A percentile compares a stretch with the other conserved stretches of the same genome.
Conservation (phyloP, 208 protist genomes). For the Crithidia brevicula region DNA sequence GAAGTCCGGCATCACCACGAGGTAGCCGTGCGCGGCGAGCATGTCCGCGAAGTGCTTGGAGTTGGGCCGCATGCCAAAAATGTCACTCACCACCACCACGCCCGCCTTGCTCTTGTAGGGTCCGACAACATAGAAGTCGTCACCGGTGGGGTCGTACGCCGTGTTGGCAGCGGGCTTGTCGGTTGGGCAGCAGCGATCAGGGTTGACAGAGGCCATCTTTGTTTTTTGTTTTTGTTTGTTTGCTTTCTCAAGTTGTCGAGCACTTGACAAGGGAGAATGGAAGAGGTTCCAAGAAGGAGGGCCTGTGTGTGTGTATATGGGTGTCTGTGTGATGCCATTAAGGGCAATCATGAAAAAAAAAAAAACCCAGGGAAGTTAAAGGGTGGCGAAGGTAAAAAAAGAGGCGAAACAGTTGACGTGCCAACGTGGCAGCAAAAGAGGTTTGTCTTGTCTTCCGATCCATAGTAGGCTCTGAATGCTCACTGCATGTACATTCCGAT, state of each 20-base stretch:
- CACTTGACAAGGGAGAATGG: too few relatives aligned
- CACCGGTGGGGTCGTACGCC: conserved; percentile 30
- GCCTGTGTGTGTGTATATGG: too few relatives aligned
- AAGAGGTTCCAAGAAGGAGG: too few relatives aligned
- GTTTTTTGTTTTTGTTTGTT: neutral
- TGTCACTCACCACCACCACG: conserved; percentile 53
- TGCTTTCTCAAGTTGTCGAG: too few relatives aligned
- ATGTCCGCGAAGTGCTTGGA: conserved; percentile 50
- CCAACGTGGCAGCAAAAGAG: too few relatives aligned
- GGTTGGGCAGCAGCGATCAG: conserved; percentile 54
- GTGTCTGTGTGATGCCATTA: too few relatives aligned
- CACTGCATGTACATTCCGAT: too few relatives aligned
- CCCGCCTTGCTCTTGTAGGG: conserved; percentile 43
- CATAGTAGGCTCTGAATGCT: too few relatives aligned
- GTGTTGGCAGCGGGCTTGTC: conserved; percentile 29
- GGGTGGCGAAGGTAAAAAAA: neutral
- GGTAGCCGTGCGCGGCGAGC: conserved; percentile 48
- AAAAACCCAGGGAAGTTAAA: neutral
- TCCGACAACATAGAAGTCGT: conserved; percentile 50
- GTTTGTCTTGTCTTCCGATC: too few relatives aligned
- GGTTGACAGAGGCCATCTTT: conserved; percentile 10
- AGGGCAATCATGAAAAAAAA: neutral
- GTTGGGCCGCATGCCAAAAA: conserved; percentile 61
- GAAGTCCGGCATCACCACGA: conserved; percentile 72
- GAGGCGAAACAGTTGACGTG: neutral